Evolutionary conservation across 768 basidiomycete genomes (phyloP).

Genomic region (Galerina marginata): DNA sequence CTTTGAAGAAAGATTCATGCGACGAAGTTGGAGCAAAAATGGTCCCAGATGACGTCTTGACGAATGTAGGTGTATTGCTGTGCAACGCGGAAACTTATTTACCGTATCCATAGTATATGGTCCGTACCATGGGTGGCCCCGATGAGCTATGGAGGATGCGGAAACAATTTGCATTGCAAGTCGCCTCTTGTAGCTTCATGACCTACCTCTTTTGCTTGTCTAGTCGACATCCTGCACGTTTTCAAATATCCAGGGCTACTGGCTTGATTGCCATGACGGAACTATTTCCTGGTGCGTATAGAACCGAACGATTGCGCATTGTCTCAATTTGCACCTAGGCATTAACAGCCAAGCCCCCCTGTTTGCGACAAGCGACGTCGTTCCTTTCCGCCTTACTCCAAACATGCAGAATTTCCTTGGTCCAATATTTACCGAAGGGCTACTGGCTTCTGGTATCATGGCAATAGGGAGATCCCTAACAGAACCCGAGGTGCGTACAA

Average conservation of each 20-base stretch:
- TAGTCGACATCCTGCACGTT: conserved; percentile 82
- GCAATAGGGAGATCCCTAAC: conserved; percentile 90
- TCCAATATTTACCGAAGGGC: conserved; percentile 86
- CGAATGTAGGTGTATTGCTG: conserved; percentile 59
- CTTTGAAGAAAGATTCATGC: conserved; percentile 81
- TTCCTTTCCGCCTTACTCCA: conserved; percentile 97
- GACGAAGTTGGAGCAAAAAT: conserved; percentile 89
- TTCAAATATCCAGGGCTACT: conserved; percentile 88
- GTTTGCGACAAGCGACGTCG: conserved; percentile 81
- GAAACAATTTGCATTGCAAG: conserved; percentile 93
- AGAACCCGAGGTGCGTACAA: conserved; percentile 76
- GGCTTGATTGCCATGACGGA: conserved; percentile 95
- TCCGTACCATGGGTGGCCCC: conserved; percentile 80
- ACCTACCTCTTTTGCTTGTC: conserved; percentile 87
- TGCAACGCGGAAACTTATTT: conserved; percentile 6
- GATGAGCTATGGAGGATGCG: conserved; percentile 95
- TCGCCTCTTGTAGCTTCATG: conserved; percentile 90
- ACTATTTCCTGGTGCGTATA: conserved; percentile 73
- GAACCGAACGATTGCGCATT: not conserved
- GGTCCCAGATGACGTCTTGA: conserved; percentile 87
- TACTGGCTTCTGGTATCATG: conserved; percentile 86
- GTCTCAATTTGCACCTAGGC: conserved; percentile 30
- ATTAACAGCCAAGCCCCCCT: conserved; percentile 54
- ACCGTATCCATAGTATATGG: conserved; percentile 75
- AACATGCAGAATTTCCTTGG: conserved; percentile 95